These are phyloP conservation scores for Tuber magnatum DNA, from an alignment of 495 filamentous ascomycete genomes.

Conservation along the genomic window DNA sequence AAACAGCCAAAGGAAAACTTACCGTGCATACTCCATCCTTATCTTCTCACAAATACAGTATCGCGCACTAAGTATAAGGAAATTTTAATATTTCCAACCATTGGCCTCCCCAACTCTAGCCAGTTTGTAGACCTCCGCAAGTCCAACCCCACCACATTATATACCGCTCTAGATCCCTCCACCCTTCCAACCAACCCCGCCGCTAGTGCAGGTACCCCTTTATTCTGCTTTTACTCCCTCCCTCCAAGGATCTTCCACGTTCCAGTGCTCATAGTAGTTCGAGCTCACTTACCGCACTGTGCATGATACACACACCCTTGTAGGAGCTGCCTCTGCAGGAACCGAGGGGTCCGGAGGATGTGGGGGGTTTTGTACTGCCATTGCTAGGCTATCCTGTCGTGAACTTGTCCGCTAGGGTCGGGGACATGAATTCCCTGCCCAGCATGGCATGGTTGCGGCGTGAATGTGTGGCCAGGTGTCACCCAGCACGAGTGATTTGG, in stretches of 20 bases:
- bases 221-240: neutral
- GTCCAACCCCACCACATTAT: neutral
- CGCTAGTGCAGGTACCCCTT: neutral
- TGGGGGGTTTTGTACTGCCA: neutral
- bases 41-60: neutral
- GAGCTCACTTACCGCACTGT: neutral
- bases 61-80: too few relatives aligned
- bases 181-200: neutral
- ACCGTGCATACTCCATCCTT: neutral
- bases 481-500: neutral
- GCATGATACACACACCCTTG: neutral
- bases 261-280: neutral
- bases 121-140: neutral
- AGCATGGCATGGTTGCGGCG: neutral
- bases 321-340: neutral
- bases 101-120: neutral
- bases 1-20: neutral
- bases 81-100: too few relatives aligned
- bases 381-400: neutral
- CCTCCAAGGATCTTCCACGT: neutral
- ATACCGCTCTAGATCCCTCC: neutral
- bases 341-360: neutral
- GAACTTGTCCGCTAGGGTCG: neutral
- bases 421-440: neutral
- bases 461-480: neutral